Percentiles rank a stretch among this genome's conserved stretches.
These are phyloP conservation scores for Naganishia cerealis DNA, from an alignment of 1,284 basidiomycete genomes.

Conservation along the genomic window DNA sequence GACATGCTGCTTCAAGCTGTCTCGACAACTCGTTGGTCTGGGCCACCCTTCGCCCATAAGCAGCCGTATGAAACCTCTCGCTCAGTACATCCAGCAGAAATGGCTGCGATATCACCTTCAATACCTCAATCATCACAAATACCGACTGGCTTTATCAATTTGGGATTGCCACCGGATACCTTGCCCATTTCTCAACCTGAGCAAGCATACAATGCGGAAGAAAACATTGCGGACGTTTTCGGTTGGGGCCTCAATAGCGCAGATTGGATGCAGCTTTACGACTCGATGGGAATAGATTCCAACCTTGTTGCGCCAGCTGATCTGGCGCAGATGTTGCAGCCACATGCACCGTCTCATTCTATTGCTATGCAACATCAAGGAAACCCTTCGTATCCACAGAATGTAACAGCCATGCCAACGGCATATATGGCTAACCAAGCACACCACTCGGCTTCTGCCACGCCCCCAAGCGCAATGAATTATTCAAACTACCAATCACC, in stretches of 20 bases:
- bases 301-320: slow-evolving; percentile 42
- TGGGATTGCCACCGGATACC: slow-evolving; percentile 6
- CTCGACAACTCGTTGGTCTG: slow-evolving; percentile 18
- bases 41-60: background rate
- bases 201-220: slow-evolving; percentile 1
- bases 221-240: slow-evolving; percentile 42
- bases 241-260: slow-evolving; percentile 43
- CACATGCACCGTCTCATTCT: background rate
- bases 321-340: slow-evolving; percentile 38
- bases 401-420: background rate
- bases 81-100: background rate
- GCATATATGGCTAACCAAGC: background rate
- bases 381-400: background rate
- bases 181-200: background rate
- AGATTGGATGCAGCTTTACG: slow-evolving; percentile 41
- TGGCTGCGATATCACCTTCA: background rate
- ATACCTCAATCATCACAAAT: slow-evolving; percentile 6
- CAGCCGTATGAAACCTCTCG: background rate
- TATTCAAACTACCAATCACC: background rate
- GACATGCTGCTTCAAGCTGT: slow-evolving; percentile 25
- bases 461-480: background rate
- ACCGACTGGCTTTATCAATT: slow-evolving; percentile 22
- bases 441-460: background rate
- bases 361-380: background rate
- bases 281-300: slow-evolving; percentile 39